Evolutionary conservation across 148 eudicot genomes (phyloP).

Genomic region (Vaccinium corymbosum): DNA sequence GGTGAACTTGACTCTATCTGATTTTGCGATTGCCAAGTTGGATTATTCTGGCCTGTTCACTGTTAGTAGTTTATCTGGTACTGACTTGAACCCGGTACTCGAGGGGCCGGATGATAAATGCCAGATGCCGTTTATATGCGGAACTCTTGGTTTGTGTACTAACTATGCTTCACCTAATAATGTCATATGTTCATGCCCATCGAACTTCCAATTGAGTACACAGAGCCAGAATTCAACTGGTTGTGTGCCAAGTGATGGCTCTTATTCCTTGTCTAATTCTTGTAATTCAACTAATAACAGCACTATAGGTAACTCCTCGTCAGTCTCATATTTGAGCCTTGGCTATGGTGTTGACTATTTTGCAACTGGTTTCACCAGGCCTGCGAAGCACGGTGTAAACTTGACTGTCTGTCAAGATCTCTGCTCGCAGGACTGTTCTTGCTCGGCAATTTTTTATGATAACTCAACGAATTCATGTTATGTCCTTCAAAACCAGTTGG

Average conservation of each 20-base stretch:
- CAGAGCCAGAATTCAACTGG: slow-evolving; percentile 12
- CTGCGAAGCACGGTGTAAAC: slow-evolving; percentile 36
- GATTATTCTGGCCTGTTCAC: slow-evolving; percentile 48
- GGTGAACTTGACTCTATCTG: slow-evolving; percentile 32
- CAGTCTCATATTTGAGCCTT: slow-evolving; percentile 39
- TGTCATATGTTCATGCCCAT: slow-evolving; percentile 62
- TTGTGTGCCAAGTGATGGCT: slow-evolving; percentile 46
- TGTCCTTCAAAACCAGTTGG: slow-evolving; percentile 42
- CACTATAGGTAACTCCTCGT: slow-evolving; percentile 16
- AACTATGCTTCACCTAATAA: not conserved
- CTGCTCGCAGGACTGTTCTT: slow-evolving; percentile 60
- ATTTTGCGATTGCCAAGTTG: slow-evolving; percentile 50
- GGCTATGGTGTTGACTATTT: slow-evolving; percentile 52
- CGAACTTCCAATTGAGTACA: slow-evolving; percentile 35
- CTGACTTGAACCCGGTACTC: slow-evolving; percentile 31
- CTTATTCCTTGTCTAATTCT: slow-evolving; percentile 42
- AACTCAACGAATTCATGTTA: slow-evolving; percentile 62
- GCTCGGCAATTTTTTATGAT: slow-evolving; percentile 57
- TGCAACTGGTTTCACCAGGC: slow-evolving; percentile 36
- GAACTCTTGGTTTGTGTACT: slow-evolving; percentile 53
- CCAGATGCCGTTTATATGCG: slow-evolving; percentile 53
- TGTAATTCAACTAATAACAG: slow-evolving; percentile 36
- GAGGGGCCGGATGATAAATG: slow-evolving; percentile 52
- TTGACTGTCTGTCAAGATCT: slow-evolving; percentile 51
- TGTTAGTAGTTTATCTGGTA: slow-evolving; percentile 39